Evolutionary conservation across 2,329 filamentous ascomycete species (phyloP).

Genomic region (Albophoma yamanashiensis): DNA sequence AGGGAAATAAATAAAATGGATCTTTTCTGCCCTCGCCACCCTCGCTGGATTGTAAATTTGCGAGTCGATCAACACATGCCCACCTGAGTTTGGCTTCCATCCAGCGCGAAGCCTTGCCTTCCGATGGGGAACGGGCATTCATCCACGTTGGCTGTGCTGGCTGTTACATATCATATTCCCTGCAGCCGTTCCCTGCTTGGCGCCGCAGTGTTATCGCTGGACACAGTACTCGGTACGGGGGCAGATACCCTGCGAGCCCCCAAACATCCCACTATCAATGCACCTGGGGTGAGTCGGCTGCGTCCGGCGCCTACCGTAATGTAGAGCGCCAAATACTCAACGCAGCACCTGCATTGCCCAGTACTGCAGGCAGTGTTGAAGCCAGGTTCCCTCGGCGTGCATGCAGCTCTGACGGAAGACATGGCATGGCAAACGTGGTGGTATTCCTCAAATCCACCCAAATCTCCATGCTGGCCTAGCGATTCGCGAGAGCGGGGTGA

Average conservation of each 20-base stretch:
- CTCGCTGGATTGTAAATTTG: neutral
- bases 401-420: neutral
- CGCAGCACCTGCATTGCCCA: no score
- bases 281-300: neutral
- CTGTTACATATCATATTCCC: neutral
- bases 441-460: neutral
- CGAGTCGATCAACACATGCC: neutral
- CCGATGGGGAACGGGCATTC: neutral
- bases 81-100: neutral
- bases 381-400: neutral
- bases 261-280: neutral
- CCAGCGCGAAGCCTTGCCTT: neutral
- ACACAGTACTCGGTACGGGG: neutral
- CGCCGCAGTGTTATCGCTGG: no score
- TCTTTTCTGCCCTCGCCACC: neutral
- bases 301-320: no score
- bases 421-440: neutral
- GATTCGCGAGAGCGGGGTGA: neutral
- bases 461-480: neutral
- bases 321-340: no score
- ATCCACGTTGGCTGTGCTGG: neutral
- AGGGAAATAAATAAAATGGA: neutral
- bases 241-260: neutral
- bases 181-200: neutral
- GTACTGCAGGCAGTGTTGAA: no score